A percentile compares a stretch with the other conserved stretches of the same genome.
Evolutionary conservation across 306 rosid species (phyloP).

Genomic region (Rosa chinensis): DNA sequence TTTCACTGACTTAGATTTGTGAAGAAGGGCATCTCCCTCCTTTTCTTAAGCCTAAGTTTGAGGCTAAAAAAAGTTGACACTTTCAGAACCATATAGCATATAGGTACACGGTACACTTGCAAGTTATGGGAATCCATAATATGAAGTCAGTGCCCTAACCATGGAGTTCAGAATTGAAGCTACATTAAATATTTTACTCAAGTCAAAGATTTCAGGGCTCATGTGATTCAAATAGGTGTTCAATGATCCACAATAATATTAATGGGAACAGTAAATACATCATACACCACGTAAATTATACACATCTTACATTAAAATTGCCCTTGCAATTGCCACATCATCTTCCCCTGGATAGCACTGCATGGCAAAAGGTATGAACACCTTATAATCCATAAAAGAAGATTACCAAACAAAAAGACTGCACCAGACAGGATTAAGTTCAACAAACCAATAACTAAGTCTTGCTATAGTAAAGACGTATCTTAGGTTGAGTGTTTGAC

Average conservation of each 20-base stretch:
- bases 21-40: neutral
- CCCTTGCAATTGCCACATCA: slow-evolving; percentile 87
- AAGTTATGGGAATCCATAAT: neutral
- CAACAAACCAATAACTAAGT: neutral
- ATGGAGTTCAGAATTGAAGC: neutral
- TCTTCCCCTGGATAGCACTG: slow-evolving; percentile 98
- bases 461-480: neutral
- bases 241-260: neutral
- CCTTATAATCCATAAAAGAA: slow-evolving; percentile 16
- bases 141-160: neutral
- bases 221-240: neutral
- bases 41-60: neutral
- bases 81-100: neutral
- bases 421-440: slow-evolving; percentile 1
- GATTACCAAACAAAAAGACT: neutral
- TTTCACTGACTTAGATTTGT: neutral
- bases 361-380: slow-evolving; percentile 36
- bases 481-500: neutral
- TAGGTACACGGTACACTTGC: neutral
- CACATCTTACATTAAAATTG: slow-evolving; percentile 68
- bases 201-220: neutral
- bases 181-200: neutral
- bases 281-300: neutral
- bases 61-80: neutral
- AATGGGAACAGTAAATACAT: neutral